Base-by-base conservation (phyloP, 768 basidiomycete species). In the Amanita rubescens region DNA sequence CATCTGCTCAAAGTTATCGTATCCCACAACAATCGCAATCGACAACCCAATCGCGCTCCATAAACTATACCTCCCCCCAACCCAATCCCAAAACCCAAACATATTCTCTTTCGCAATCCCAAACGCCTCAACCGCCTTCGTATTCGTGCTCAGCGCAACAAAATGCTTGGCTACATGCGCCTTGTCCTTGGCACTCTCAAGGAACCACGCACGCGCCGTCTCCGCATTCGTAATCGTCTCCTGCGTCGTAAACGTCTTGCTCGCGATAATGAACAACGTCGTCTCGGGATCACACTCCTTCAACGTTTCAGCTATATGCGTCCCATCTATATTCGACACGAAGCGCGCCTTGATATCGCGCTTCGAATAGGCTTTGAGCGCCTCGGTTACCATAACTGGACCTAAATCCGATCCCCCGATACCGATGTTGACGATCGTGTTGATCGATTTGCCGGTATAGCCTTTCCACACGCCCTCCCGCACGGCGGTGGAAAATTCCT, bases 71-170 rank as follows among this genome's bases (percentile, higher is more conserved):
- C 95, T 83, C 24, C 96, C 96, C 57, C 96, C 96, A 58, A 99
- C 96, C 96, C 96, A 99, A 71, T 98, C 96, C 95, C 95, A 99
- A 82, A 99, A 98, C 66, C 88, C 85, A 82, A 99, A 99, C 94
- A 99, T 99, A 75, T 97, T 97, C 60, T 79, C 78, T 56, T 84
- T 69, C 43, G 86, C 76, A 64, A 99, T 99, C 38, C 96, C 96
- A 64, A 99, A 99, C 2, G 78, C 82, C 15, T 90, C 89, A 53
- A 98, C 96, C 10, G 90, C 92, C 65, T 85, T 80, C 49, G 92
- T 92, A 71, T 99, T 99, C 54, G 96, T 99, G 63, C 90, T 94
- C 54, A 99, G 83, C 3, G 96, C 96, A 37, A 97, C 94, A 66
- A 99, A 99, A 76, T 99, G 96, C 74, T 97, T 98, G 56, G 95